These are phyloP conservation scores for Ochetophila trinervis DNA, from an alignment of 306 rosid species.

Conservation along the genomic window DNA sequence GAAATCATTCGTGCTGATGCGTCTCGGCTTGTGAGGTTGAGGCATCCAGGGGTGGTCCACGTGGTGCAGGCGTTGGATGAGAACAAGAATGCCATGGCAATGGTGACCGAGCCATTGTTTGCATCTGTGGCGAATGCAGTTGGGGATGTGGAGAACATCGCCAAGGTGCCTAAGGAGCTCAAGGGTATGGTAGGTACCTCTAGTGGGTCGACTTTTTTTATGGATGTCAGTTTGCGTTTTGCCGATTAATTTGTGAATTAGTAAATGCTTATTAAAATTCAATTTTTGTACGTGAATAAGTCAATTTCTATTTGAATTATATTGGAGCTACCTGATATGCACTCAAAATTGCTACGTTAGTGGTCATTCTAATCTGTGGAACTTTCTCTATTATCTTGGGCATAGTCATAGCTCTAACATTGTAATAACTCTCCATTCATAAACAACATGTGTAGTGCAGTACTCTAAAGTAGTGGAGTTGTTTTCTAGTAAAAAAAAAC, in stretches of 20 bases:
- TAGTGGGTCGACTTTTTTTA: background rate
- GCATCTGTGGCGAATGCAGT: slow-evolving; percentile 89
- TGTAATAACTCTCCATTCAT: background rate
- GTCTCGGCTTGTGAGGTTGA: slow-evolving; percentile 62
- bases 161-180: slow-evolving; percentile 76
- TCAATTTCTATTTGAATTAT: background rate
- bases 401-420: background rate
- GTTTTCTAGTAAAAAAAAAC: too few relatives aligned
- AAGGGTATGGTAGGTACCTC: slow-evolving; percentile 69
- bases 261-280: background rate
- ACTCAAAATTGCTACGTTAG: background rate
- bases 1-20: slow-evolving; percentile 89
- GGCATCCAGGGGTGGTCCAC: slow-evolving; percentile 93
- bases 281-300: slow-evolving; percentile 4
- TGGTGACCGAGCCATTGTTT: slow-evolving; percentile 95
- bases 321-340: background rate
- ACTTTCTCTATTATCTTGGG: background rate
- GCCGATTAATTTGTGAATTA: background rate
- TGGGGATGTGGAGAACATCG: slow-evolving; percentile 65
- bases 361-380: background rate
- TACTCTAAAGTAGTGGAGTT: too few relatives aligned
- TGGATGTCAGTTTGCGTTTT: background rate
- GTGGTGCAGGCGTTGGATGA: slow-evolving; percentile 95
- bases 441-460: too few relatives aligned
- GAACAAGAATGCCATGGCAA: slow-evolving; percentile 94